Base-by-base conservation (phyloP, 768 basidiomycete genomes). In the Imleria badia region DNA sequence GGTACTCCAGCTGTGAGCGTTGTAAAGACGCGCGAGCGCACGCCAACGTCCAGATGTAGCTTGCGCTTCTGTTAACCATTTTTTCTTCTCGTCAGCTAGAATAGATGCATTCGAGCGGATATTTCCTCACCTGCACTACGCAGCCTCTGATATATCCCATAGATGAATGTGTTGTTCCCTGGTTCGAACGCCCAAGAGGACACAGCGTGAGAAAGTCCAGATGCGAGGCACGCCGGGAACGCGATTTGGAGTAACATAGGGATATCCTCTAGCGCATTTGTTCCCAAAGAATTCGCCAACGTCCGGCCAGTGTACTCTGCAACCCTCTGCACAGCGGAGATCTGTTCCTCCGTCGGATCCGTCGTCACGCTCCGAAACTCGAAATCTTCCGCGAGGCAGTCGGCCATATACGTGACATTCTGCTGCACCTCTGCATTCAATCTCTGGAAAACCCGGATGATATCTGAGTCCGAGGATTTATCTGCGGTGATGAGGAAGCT, bases 1-100 rank as follows among this genome's bases (percentile, higher is more conserved):
- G 11, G 42, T 17, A 15, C 12, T 29, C 20, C 50, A 56, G 19
- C 14, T 45, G 1, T 40, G 54, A 45, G 9, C 35, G 15, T 11
- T 57, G 23, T 59, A 38, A 22, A 34, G 20, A 17, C 58, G 55
- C 1, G 58, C 19, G 15, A 57, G 50, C 10, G 46, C 22, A 38
- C 58, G 58, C 58, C 59, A 60, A 9, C 42, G 58, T 30, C 52
- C 59, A 26, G 52, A 55, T 14, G 55, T 31, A 9, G 59, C 58
- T 45, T 60, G 59, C 3, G 58, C 45, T 12, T 60, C 59, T 60
- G 17, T 59, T 31, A 9, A 33, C 3, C 33, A 8, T 11, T 14
- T 55, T 34, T 26, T 34, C 1, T 13, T 13, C 6, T 35, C 29
- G 36, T 59, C 34, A 59, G 50, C 31, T 19, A 7, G 20, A 22